Evolutionary conservation across 495 filamentous ascomycete species (phyloP).

Genomic region (Lasiosphaeria miniovina): DNA sequence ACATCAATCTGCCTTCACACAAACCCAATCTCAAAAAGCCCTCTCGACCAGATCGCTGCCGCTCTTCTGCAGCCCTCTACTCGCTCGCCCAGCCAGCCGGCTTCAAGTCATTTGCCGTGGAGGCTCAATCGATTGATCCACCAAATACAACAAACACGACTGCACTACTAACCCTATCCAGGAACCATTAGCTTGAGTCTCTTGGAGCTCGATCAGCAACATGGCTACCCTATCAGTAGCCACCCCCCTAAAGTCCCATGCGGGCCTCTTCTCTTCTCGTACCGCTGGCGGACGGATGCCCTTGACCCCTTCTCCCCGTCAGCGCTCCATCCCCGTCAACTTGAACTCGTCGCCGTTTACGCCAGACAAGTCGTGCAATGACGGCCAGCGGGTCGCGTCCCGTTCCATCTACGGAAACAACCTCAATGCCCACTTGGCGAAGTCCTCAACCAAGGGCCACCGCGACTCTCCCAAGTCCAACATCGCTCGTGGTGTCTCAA

Average conservation of each 20-base stretch:
- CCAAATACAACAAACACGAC: constrained; percentile 25
- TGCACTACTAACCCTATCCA: constrained; percentile 52
- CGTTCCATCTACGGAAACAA: constrained; percentile 70
- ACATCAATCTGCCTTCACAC: constrained; percentile 27
- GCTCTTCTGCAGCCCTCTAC: constrained; percentile 39
- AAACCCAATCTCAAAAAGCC: constrained; percentile 29
- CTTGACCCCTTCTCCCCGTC: constrained; percentile 84
- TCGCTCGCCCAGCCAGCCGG: constrained; percentile 39
- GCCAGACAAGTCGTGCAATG: constrained; percentile 59
- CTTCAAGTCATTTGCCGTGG: constrained; percentile 35
- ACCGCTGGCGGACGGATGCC: constrained; percentile 94
- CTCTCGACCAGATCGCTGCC: constrained; percentile 36
- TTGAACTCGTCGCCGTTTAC: constrained; percentile 71
- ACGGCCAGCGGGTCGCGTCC: constrained; percentile 48
- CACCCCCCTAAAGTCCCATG: constrained; percentile 91
- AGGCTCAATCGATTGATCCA: constrained; percentile 48
- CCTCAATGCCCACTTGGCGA: constrained; percentile 70
- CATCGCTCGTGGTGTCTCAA: constrained; percentile 69
- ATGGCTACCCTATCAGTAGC: constrained; percentile 90
- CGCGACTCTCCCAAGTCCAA: constrained; percentile 90
- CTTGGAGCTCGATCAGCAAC: constrained; percentile 56
- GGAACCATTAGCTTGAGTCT: constrained; percentile 65
- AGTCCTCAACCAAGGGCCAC: constrained; percentile 52
- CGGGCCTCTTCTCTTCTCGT: constrained; percentile 85
- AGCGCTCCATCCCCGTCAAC: constrained; percentile 46